Evolutionary conservation across 345 rosid genomes (phyloP), one percentile per base, ranked within the genome.

Genomic region (Chamaenerion angustifolium): DNA sequence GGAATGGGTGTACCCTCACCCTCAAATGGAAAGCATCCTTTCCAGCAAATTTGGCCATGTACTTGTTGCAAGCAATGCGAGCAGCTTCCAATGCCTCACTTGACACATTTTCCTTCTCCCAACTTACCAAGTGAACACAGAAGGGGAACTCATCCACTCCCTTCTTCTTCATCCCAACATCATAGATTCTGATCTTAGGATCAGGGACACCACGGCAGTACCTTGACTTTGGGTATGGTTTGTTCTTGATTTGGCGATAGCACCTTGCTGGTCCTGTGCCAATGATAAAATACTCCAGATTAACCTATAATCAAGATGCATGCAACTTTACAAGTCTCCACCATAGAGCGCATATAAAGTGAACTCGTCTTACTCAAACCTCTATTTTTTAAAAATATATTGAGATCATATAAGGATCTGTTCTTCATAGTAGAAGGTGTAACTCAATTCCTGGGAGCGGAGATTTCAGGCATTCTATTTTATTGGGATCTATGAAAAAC

Each of bases 21-120:
- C 82, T 70, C 69, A 76, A 59, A 61, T 73, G 78, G 74, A 76
- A 76, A 16, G 82, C 78, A 62, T 76, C 82, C 66, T 76, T 73
- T 45, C 82, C 82, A 16, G 78, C 76, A 48, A 15, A 68, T 41
- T 76, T 76, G 15, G 78, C 59, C 78, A 73, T 73, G 57, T 73
- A 76, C 64, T 76, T 76, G 55, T 76, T 76, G 64, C 82, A 76
- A 11, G 82, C 82, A 42, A 76, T 76, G 10, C 76, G 69, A 5
- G 82, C 82, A 16, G 82, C 78, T 65, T 73, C 82, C 40, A 76
- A 69, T 0, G 81, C 81, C 54, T 76, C 76, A 44, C 81, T 72
- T 1, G 81, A 72, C 53, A 76, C 81, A 48, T 73, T 76, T 49
- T 76, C 74, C 71, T 72, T 73, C 61, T 76, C 76, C 82, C 82